Evolutionary conservation across 1,139 yeast genomes (phyloP).

Genomic region (Kodamaea alishanica): DNA sequence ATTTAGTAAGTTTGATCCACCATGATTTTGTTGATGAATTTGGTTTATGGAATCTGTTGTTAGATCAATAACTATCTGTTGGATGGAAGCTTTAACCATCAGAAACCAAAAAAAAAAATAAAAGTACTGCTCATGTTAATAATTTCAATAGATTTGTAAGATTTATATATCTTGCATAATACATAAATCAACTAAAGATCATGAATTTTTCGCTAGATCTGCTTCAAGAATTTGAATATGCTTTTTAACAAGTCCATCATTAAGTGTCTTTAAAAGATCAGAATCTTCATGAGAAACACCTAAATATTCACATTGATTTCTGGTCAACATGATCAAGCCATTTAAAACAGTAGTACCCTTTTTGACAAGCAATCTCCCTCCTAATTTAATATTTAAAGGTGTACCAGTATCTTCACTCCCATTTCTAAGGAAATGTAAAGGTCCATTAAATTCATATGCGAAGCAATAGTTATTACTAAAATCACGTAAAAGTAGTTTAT

Average conservation of each 20-base stretch:
- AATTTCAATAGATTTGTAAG: too few species aligned
- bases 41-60: constrained; percentile 72
- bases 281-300: constrained; percentile 24
- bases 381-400: constrained; percentile 38
- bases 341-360: constrained; percentile 31
- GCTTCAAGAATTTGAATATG: constrained; percentile 30
- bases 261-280: constrained; percentile 25
- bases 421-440: constrained; percentile 31
- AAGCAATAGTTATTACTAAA: constrained; percentile 29
- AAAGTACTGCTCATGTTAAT: not conserved
- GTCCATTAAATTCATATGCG: constrained; percentile 39
- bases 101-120: not conserved
- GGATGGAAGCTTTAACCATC: constrained; percentile 12
- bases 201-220: constrained; percentile 14
- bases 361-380: constrained; percentile 34
- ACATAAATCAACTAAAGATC: not conserved
- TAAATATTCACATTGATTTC: constrained; percentile 31
- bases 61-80: constrained; percentile 24
- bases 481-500: constrained; percentile 36
- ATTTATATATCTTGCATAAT: constrained; percentile 15
- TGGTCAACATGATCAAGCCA: constrained; percentile 34
- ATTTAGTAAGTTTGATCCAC: constrained; percentile 77
- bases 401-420: constrained; percentile 14
- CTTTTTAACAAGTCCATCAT: constrained; percentile 33
- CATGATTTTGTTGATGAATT: constrained; percentile 76